These are phyloP conservation scores for Rosa lucieae DNA, from an alignment of 306 rosid species.

Conservation along the genomic window DNA sequence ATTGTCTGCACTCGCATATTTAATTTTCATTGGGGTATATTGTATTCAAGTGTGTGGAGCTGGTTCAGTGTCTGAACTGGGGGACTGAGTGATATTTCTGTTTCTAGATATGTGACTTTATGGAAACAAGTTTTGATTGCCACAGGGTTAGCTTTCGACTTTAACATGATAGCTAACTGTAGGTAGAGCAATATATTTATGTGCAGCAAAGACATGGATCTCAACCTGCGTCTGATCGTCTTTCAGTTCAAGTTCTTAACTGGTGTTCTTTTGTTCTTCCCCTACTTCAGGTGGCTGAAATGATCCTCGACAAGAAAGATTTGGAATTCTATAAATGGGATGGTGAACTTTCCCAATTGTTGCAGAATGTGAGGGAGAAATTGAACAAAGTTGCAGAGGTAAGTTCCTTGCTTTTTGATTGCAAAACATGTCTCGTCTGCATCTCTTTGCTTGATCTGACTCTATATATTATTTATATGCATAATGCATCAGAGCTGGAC, in stretches of 20 bases:
- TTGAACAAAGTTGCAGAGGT: conserved; percentile 90
- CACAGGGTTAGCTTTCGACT: background rate
- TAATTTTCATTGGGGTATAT: background rate
- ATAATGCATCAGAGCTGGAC: conserved; percentile 66
- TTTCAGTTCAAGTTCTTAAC: background rate
- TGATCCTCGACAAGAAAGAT: conserved; percentile 65
- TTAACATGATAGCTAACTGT: background rate
- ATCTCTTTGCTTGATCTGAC: background rate
- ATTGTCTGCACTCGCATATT: background rate
- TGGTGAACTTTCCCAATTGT: conserved; percentile 67
- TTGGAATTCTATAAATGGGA: conserved; percentile 97
- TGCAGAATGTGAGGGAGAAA: conserved; percentile 90
- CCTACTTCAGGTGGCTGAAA: conserved; percentile 57
- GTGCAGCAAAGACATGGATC: background rate
- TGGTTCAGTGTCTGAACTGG: background rate
- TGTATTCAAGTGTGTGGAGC: background rate
- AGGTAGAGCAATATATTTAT: background rate
- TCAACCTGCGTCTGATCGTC: background rate
- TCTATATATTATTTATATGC: background rate
- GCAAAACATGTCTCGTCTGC: background rate
- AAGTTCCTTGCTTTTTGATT: conserved; percentile 21
- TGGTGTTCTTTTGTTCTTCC: background rate
- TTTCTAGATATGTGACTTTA: background rate
- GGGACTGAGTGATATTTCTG: background rate
- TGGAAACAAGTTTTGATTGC: background rate